A percentile compares a stretch with the other conserved stretches of the same genome.
Conservation (phyloP, 192 early-diverging fungal genomes). For the Entrophospora sp. region DNA sequence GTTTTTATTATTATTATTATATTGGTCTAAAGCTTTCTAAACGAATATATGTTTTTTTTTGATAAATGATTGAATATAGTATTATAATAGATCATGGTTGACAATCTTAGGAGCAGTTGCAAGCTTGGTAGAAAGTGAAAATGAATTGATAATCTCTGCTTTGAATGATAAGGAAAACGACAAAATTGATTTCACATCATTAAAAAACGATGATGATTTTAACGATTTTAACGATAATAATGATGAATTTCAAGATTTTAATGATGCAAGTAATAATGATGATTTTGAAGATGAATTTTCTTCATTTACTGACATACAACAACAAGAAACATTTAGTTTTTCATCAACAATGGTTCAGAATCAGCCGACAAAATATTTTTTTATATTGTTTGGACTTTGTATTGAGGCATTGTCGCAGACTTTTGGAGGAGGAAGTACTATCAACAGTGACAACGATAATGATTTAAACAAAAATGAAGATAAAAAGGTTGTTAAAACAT, state of each 20-base stretch:
- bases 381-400: conserved; percentile 65
- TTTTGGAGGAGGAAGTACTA: conserved; percentile 22
- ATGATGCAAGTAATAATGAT: too few relatives aligned
- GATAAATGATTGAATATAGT: too few relatives aligned
- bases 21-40: background rate
- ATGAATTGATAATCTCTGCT: conserved; percentile 37
- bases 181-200: background rate
- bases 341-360: too few relatives aligned
- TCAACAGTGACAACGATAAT: conserved; percentile 26
- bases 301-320: background rate
- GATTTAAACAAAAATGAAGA: conserved; percentile 27
- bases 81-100: conserved; percentile 49
- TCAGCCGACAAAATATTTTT: conserved; percentile 42
- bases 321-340: too few relatives aligned
- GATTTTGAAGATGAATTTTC: background rate
- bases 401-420: conserved; percentile 47
- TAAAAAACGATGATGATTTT: background rate
- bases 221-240: background rate
- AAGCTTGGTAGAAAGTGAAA: conserved; percentile 36
- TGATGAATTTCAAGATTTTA: background rate
- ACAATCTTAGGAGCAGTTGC: conserved; percentile 52
- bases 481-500: conserved; percentile 34
- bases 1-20: background rate
- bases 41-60: background rate
- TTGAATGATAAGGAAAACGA: conserved; percentile 18